Evolutionary conservation across 805 yeast species (phyloP), one percentile per base, ranked within the genome.

Genomic region (Candida insectorum): DNA sequence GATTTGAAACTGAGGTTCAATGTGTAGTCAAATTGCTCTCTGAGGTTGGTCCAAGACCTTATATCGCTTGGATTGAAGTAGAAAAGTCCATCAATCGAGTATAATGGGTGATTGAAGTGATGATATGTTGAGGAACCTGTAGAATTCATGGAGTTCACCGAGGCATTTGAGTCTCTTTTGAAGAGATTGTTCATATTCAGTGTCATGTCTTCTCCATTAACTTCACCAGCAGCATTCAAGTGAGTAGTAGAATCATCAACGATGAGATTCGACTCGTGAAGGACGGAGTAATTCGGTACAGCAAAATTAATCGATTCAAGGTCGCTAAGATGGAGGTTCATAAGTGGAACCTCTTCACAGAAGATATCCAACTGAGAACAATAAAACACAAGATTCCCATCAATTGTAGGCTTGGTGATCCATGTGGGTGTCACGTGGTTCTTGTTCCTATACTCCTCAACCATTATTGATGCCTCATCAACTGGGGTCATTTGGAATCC

Each of bases 31-130:
- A 79, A 67, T 5, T 68, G 62, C 30, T 69, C 72, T 27, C 66
- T 61, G 25, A 81, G 52, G 15, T 69, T 75, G 3, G 74, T 62
- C 91, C 91, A 84, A 8, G 66, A 63, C 14, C 65, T 59, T 16
- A 81, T 60, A 51, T 84, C 91, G 8, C 72, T 56, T 9, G 78
- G 71, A 37, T 79, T 79, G 36, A 66, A 66, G 49, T 79, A 80
- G 50, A 81, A 82, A 7, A 75, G 48, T 6, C 56, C 55, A 4
- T 62, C 58, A 44, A 61, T 48, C 13, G 62, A 46, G 47, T 60
- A 67, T 31, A 67, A 61, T 6, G 73, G 71, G 39, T 60, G 64
- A 8, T 51, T 45, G 44, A 67, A 67, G 34, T 63, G 67, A 43
- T 67, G 73, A 43, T 64, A 66, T n/a, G 28, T 16, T 2, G 62